Evolutionary conservation across 2,329 filamentous ascomycete genomes (phyloP).

Genomic region (Thelonectria blattea): DNA sequence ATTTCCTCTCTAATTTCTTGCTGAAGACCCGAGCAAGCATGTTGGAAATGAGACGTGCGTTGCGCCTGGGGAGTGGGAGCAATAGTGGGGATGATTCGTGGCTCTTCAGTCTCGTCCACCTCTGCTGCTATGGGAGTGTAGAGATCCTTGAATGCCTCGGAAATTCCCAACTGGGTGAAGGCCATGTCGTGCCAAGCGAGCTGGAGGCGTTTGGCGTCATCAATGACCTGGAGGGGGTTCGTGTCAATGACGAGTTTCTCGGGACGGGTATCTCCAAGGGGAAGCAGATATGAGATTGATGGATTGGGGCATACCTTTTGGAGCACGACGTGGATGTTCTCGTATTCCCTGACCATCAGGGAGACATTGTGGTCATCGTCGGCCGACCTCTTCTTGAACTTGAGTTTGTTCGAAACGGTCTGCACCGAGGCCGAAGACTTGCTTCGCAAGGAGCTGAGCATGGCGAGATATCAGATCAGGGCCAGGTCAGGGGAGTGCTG

Average conservation of each 20-base stretch:
- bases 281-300: neutral
- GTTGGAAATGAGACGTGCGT: conserved; percentile 9
- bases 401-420: conserved; percentile 19
- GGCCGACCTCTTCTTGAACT: conserved; percentile 12
- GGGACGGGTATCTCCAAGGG: too few relatives aligned
- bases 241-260: neutral
- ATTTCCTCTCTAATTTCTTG: conserved; percentile 21
- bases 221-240: conserved; percentile 11
- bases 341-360: conserved; percentile 17
- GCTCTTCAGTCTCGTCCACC: conserved; percentile 11
- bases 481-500: neutral
- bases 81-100: neutral
- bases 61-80: conserved; percentile 5
- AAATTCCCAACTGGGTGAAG: conserved; percentile 12
- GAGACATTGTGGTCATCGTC: conserved; percentile 17
- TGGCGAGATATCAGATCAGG: neutral
- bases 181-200: conserved; percentile 20
- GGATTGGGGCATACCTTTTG: conserved; percentile 9
- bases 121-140: conserved; percentile 13
- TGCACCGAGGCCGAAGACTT: conserved; percentile 20
- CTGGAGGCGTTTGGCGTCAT: conserved; percentile 19
- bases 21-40: conserved; percentile 17
- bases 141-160: conserved; percentile 18
- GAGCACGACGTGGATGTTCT: conserved; percentile 18
- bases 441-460: conserved; percentile 12